Base-by-base conservation (phyloP, 805 yeast species). In the Cyberlindnera maclurae region DNA sequence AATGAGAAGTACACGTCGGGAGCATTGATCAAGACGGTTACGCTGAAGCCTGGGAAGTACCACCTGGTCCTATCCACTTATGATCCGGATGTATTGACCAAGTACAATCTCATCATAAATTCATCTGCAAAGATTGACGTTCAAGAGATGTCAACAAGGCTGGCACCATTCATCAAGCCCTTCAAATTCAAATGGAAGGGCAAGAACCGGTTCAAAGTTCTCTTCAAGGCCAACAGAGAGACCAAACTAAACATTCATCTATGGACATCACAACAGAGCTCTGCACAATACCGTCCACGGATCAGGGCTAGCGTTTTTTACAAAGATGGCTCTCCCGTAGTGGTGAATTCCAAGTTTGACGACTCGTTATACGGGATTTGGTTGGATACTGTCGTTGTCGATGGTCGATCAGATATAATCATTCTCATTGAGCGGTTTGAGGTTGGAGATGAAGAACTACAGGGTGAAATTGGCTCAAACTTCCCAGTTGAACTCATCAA, bases 381-480 rank as follows among this genome's bases (percentile, higher is more conserved):
- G 57, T 9, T 50, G 4, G 33, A 39, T 2, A 24, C 40, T n/a
- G 26, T 46, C 1, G 12, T 4, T 1, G 37, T 54, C 2, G 18
- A 16, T 3, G 32, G 61, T 4, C 50, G 51, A 0, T 42, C 39
- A 2, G 67, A 61, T 0, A 45, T 69, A 39, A 56, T 70, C 4
- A 41, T 73, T 8, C 50, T 73, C 16, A 54, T 70, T n/a, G 79
- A 73, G 45, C 48, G 79, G 29, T 68, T 73, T 41, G 79, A 73
- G 43, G 47, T 53, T 5, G 79, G 79, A 0, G 37, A 44, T 4
- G 78, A 73, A 6, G 45, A 44, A 3, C 49, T 67, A 16, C 43
- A 57, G 7, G 60, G 71, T 1, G 63, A 61, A 12, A 51, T 68
- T 26, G 78, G 75, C 4, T 49, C 63, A 20, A 48, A 52, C 34